These are phyloP conservation scores for Physcomitrellopsis africana DNA, from an alignment of 225 moss, liverwort and hornwort genomes.

Conservation along the genomic window DNA sequence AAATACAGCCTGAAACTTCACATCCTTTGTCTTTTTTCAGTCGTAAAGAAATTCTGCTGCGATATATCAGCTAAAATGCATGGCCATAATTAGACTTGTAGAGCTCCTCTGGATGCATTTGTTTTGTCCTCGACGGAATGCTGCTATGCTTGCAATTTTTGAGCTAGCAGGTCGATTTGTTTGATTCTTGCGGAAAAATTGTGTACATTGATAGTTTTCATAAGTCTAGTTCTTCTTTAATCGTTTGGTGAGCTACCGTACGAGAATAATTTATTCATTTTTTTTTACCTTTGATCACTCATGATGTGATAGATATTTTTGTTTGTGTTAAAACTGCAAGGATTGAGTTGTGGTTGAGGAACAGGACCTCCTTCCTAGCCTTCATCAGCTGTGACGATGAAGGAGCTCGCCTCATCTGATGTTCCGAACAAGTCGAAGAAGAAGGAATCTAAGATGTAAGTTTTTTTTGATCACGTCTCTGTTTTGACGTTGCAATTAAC, in stretches of 20 bases:
- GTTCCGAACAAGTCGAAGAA: constrained; percentile 40
- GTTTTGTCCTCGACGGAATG: background rate
- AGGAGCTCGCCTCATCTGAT: constrained; percentile 44
- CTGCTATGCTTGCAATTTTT: background rate
- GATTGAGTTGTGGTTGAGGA: background rate
- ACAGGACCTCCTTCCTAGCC: background rate
- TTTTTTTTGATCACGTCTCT: background rate
- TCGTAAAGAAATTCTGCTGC: background rate
- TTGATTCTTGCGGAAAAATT: background rate
- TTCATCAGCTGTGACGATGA: constrained; percentile 22
- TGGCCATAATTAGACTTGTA: constrained; percentile 1
- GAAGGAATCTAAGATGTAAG: constrained; percentile 50
- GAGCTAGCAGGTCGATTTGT: background rate
- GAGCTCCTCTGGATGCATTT: background rate
- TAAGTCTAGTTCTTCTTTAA: background rate
- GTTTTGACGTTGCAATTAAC: background rate
- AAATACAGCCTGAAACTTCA: no score
- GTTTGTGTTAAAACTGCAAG: background rate
- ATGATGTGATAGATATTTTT: background rate
- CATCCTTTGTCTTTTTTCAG: background rate
- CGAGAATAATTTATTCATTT: background rate
- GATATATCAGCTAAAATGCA: background rate
- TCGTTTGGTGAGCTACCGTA: background rate
- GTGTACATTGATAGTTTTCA: background rate
- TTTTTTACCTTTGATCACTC: background rate